Evolutionary conservation across 805 yeast species (phyloP).

Genomic region (Isabelozyma pseudorhagii): DNA sequence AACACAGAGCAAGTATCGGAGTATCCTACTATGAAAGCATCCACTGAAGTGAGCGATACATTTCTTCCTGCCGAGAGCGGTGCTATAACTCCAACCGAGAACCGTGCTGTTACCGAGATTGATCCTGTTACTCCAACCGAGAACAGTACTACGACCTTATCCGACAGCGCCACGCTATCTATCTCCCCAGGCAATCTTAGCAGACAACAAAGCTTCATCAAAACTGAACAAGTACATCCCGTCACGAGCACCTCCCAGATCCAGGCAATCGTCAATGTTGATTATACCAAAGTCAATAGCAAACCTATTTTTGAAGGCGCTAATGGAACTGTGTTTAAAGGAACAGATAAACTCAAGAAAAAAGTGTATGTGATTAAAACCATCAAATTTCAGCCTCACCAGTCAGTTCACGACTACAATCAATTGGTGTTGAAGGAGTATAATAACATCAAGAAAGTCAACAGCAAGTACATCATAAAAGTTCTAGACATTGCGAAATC

Average conservation of each 20-base stretch:
- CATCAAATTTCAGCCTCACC: slow-evolving; percentile 17
- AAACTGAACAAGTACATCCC: background rate
- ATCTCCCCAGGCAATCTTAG: background rate
- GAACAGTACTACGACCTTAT: no score
- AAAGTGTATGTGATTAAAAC: slow-evolving; percentile 27
- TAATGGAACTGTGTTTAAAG: slow-evolving; percentile 36
- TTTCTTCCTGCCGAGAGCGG: no score
- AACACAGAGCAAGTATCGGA: no score
- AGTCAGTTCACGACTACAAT: slow-evolving; percentile 8
- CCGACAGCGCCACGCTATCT: background rate
- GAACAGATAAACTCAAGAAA: slow-evolving; percentile 17
- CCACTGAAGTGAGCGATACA: no score
- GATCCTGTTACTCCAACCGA: no score
- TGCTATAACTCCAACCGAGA: no score
- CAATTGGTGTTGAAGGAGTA: slow-evolving; percentile 27
- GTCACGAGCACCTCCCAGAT: background rate
- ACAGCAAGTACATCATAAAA: slow-evolving; percentile 26
- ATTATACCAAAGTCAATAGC: slow-evolving; percentile 21
- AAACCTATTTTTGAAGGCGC: slow-evolving; percentile 41
- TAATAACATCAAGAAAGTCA: slow-evolving; percentile 18
- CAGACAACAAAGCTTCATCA: background rate
- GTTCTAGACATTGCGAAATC: slow-evolving; percentile 21
- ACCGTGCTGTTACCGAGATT: background rate
- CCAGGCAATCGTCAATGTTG: slow-evolving; percentile 13
- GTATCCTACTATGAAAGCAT: no score